A percentile compares a stretch with the other conserved stretches of the same genome.
Conservation (phyloP, 805 yeast genomes). For the Kuraishia borneana region DNA sequence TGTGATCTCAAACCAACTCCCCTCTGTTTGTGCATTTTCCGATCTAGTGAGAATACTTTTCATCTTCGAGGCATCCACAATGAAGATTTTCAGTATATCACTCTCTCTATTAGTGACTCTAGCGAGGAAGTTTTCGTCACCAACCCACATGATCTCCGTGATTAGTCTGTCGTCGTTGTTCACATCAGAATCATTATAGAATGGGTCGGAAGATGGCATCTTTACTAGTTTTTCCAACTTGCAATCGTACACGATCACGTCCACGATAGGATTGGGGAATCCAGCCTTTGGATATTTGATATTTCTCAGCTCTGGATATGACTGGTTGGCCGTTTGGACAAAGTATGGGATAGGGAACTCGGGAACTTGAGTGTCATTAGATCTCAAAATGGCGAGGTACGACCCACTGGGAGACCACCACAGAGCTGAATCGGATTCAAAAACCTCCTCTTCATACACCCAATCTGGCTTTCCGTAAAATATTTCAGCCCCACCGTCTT, state of each 20-base stretch:
- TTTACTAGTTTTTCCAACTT: conserved; percentile 9
- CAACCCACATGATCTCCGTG: conserved; percentile 67
- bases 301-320: conserved; percentile 49
- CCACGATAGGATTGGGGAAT: conserved; percentile 57
- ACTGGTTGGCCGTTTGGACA: conserved; percentile 37
- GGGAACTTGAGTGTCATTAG: conserved; percentile 67
- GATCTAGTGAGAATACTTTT: conserved; percentile 32
- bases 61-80: conserved; percentile 32
- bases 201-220: conserved; percentile 18
- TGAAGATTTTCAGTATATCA: conserved; percentile 46
- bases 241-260: conserved; percentile 34
- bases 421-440: conserved; percentile 53
- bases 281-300: conserved; percentile 86
- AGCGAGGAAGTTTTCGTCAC: conserved; percentile 36
- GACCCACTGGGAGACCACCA: conserved; percentile 85
- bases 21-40: conserved; percentile 30
- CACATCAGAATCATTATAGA: conserved; percentile 29
- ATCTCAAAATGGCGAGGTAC: conserved; percentile 50
- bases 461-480: conserved; percentile 90
- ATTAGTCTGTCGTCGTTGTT: conserved; percentile 35
- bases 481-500: conserved; percentile 57
- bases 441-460: conserved; percentile 90
- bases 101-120: conserved; percentile 57
- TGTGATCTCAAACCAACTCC: conserved; percentile 71
- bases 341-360: conserved; percentile 67